phyloP scores from a whole-genome alignment of 495 filamentous ascomycete species.

The Talaromyces nanjingensis region DNA sequence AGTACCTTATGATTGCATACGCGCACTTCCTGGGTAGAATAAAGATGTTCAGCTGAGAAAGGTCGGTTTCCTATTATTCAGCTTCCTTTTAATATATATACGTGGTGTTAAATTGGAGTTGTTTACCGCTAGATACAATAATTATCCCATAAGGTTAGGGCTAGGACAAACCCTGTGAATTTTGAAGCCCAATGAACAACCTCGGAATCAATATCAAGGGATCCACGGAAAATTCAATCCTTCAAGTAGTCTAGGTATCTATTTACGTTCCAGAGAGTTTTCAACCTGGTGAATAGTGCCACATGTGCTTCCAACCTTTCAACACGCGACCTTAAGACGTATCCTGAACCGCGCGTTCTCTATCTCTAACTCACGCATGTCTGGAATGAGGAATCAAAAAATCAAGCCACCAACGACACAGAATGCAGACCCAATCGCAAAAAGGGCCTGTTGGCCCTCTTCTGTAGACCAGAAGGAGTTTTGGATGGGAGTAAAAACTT shows the following conservation, averaged over 20 bases:
- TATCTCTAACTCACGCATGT: slow-evolving; percentile 37
- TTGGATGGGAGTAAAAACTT: slow-evolving; percentile 40
- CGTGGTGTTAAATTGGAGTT: no score
- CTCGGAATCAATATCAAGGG: not conserved
- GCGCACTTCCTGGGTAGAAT: no score
- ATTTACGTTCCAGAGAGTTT: not conserved
- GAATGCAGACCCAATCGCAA: slow-evolving; percentile 40
- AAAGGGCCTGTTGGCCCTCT: slow-evolving; percentile 38
- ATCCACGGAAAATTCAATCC: not conserved
- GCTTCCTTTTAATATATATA: no score
- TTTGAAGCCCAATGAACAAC: no score
- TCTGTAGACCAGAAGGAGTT: slow-evolving; percentile 26
- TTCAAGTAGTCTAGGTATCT: not conserved
- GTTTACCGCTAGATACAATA: no score
- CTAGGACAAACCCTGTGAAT: no score
- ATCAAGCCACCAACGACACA: slow-evolving; percentile 31
- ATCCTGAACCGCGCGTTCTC: slow-evolving; percentile 36
- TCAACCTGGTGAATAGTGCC: not conserved
- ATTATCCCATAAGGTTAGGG: no score
- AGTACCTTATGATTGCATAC: no score
- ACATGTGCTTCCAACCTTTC: not conserved
- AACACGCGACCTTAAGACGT: not conserved
- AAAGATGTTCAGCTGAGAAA: no score
- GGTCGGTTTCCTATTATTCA: no score
- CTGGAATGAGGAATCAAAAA: slow-evolving; percentile 40